Conservation (phyloP, 176 grass and related monocot species). For the Paspalum vaginatum region DNA sequence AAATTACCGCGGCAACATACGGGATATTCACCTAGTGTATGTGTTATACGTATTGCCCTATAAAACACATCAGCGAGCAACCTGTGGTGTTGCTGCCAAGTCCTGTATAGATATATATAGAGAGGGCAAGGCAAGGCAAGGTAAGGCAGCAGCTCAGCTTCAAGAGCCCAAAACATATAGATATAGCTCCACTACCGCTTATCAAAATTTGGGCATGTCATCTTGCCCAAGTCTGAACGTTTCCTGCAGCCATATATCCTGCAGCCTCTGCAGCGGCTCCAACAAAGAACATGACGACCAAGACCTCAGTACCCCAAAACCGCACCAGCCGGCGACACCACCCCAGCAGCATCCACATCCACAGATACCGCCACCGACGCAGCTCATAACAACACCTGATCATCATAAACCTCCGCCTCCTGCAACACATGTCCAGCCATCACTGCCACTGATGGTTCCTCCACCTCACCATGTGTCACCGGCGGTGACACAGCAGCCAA, state of each 20-base stretch:
- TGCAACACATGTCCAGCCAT: not conserved
- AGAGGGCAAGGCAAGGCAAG: too few species aligned
- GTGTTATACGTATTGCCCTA: not conserved
- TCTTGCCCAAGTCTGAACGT: not conserved
- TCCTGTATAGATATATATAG: too few species aligned
- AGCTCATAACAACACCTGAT: not conserved
- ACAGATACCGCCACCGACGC: not conserved
- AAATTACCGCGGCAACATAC: too few species aligned
- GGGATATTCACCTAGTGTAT: too few species aligned
- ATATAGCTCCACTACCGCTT: not conserved
- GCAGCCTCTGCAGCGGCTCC: not conserved
- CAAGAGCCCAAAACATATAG: not conserved
- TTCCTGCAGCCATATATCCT: constrained; percentile 1
- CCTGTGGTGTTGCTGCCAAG: not conserved
- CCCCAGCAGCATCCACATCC: not conserved
- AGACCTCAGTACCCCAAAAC: not conserved
- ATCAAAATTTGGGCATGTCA: not conserved
- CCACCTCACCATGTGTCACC: not conserved
- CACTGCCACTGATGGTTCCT: not conserved
- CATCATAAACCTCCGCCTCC: not conserved
- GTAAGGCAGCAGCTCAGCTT: not conserved
- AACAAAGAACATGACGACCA: not conserved
- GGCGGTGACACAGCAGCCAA: not conserved
- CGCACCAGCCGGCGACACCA: not conserved
- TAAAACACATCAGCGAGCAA: constrained; percentile 8